Percentiles rank a stretch among this genome's conserved stretches.
Conservation (phyloP, 345 rosid genomes). For the Salix dunnii region DNA sequence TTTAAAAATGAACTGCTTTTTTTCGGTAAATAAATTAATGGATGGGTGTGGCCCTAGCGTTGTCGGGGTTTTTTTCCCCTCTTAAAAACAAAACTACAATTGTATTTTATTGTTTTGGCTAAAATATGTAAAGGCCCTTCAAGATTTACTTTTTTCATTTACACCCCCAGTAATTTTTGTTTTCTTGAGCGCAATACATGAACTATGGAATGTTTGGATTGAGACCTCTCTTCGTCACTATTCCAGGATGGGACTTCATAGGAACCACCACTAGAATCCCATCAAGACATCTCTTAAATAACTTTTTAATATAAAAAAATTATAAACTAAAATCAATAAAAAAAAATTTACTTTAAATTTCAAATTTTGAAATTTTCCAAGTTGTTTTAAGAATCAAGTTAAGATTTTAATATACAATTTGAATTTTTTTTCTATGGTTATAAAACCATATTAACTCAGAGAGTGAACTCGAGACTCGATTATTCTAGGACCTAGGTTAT, state of each 20-base stretch:
- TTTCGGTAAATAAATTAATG: neutral
- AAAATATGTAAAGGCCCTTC: neutral
- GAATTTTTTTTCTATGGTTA: no score
- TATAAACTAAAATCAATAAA: neutral
- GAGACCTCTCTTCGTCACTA: neutral
- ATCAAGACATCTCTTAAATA: neutral
- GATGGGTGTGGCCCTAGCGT: neutral
- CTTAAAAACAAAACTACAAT: neutral
- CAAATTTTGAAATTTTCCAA: neutral
- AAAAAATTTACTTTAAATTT: neutral
- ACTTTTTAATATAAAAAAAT: neutral
- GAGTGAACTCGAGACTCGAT: fast-evolving
- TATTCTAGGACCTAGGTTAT: fast-evolving
- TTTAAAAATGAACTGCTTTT: neutral
- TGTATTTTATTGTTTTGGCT: neutral
- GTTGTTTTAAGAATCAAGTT: no score
- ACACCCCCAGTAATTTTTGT: neutral
- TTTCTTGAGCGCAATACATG: no score
- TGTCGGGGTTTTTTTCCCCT: neutral
- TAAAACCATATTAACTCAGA: no score
- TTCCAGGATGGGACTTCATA: neutral
- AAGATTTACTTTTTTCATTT: neutral
- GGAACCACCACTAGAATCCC: neutral
- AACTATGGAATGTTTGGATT: neutral
- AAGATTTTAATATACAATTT: no score